Conservation (phyloP, 106 monocot species). For the Dendrobium huoshanense region DNA sequence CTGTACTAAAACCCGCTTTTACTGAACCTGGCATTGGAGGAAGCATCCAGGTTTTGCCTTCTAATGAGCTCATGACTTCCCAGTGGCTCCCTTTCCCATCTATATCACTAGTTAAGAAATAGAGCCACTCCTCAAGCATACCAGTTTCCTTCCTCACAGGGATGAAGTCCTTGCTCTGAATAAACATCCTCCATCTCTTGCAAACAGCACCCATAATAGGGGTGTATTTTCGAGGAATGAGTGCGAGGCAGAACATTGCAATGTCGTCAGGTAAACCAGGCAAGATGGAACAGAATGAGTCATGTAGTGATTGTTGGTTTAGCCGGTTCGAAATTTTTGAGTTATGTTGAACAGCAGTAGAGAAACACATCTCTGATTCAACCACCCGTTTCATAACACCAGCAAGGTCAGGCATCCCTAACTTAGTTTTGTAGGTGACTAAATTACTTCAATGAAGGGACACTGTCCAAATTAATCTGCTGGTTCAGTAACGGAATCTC, state of each 20-base stretch:
- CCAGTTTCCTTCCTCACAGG: conserved; percentile 59
- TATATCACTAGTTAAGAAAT: conserved; percentile 58
- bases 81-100: conserved; percentile 64
- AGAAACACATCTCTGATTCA: conserved; percentile 30
- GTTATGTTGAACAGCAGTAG: conserved; percentile 17
- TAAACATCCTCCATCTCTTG: conserved; percentile 74
- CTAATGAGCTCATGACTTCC: conserved; percentile 39
- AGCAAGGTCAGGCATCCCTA: conserved; percentile 23
- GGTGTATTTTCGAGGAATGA: conserved; percentile 47
- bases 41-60: conserved; percentile 19
- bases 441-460: not conserved
- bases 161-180: conserved; percentile 71
- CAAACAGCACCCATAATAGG: conserved; percentile 64
- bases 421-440: conserved; percentile 2
- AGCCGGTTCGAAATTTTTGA: conserved; percentile 15
- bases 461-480: not conserved
- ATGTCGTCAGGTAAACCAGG: conserved; percentile 88
- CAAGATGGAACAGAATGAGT: conserved; percentile 42
- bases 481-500: not conserved
- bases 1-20: conserved; percentile 69
- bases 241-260: conserved; percentile 76
- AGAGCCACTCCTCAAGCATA: conserved; percentile 78
- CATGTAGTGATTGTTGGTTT: conserved; percentile 9
- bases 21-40: conserved; percentile 82
- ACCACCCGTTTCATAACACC: conserved; percentile 8